These are phyloP conservation scores for Tilletia horrida DNA, from an alignment of 1,284 basidiomycete genomes.

Conservation along the genomic window DNA sequence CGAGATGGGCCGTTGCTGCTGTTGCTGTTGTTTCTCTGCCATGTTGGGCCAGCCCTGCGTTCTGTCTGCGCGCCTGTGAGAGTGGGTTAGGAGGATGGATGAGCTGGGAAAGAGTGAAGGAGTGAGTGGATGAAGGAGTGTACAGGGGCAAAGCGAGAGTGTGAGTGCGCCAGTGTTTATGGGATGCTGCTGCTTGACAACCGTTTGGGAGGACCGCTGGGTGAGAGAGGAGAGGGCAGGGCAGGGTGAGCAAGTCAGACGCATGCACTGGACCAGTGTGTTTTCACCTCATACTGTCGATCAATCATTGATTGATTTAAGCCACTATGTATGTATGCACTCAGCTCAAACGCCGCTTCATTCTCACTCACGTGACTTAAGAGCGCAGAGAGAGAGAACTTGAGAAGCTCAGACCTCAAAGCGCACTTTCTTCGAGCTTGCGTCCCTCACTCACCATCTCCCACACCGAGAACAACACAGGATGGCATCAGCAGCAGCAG, in stretches of 20 bases:
- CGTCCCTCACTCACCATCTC: not conserved
- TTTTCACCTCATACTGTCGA: not conserved
- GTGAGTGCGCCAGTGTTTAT: too few relatives aligned
- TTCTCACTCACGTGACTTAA: too few relatives aligned
- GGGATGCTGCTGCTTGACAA: too few relatives aligned
- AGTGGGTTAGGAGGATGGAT: not conserved
- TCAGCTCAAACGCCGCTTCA: too few relatives aligned
- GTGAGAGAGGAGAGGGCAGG: not conserved
- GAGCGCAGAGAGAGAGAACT: too few relatives aligned
- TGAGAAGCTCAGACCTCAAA: not conserved
- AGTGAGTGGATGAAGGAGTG: constrained; percentile 2
- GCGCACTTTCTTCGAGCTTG: not conserved
- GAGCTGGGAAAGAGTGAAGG: not conserved
- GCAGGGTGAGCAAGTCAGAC: not conserved
- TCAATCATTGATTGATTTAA: not conserved
- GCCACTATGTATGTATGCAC: not conserved
- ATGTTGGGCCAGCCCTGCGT: not conserved
- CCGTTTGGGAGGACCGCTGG: too few relatives aligned
- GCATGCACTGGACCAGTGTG: constrained; percentile 9
- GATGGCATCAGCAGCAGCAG: constrained; percentile 12
- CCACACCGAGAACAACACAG: not conserved
- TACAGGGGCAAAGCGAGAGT: not conserved
- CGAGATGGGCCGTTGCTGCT: constrained; percentile 28
- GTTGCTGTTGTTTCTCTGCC: constrained; percentile 22
- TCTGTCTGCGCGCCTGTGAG: not conserved